Evolutionary conservation across 2,329 filamentous ascomycete genomes (phyloP).

Genomic region (Cladosporium sp.): DNA sequence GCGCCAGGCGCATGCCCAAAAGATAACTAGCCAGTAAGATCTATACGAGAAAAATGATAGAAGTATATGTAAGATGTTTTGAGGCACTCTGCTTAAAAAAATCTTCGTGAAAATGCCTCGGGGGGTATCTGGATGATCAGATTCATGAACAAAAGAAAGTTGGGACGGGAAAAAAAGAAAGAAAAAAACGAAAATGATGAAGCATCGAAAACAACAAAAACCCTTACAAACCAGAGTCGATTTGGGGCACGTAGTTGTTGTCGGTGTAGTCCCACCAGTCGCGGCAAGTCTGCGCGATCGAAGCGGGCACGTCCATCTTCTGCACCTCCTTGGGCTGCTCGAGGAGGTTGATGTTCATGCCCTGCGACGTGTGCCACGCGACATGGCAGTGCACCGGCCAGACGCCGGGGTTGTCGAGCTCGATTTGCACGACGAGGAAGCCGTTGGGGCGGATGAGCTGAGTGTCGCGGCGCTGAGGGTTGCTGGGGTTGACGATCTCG

Average conservation of each 20-base stretch:
- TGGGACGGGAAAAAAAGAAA: too few relatives aligned
- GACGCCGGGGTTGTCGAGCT: constrained; percentile 47
- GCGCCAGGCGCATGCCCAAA: too few relatives aligned
- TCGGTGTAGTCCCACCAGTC: constrained; percentile 49
- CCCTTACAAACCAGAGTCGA: constrained; percentile 48
- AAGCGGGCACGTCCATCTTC: constrained; percentile 29
- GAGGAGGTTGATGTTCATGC: constrained; percentile 20
- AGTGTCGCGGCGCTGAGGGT: constrained; percentile 27
- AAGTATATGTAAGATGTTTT: too few relatives aligned
- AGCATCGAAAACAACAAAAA: background rate
- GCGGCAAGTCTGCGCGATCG: constrained; percentile 47
- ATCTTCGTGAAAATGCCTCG: too few relatives aligned
- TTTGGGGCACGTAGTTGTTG: constrained; percentile 45
- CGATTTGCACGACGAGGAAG: constrained; percentile 38
- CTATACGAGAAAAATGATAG: too few relatives aligned
- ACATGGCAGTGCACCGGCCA: constrained; percentile 44
- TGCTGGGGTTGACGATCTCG: constrained; percentile 22
- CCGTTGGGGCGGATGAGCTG: constrained; percentile 22
- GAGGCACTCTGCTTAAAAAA: too few relatives aligned
- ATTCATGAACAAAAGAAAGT: too few relatives aligned
- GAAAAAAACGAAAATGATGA: background rate
- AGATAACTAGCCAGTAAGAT: too few relatives aligned
- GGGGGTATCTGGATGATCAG: too few relatives aligned
- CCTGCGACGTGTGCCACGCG: constrained; percentile 21
- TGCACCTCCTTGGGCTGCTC: constrained; percentile 14